Evolutionary conservation across 164 flowering plant species (phyloP), one percentile per base, ranked within the genome.

Genomic region (Liquidambar formosana): DNA sequence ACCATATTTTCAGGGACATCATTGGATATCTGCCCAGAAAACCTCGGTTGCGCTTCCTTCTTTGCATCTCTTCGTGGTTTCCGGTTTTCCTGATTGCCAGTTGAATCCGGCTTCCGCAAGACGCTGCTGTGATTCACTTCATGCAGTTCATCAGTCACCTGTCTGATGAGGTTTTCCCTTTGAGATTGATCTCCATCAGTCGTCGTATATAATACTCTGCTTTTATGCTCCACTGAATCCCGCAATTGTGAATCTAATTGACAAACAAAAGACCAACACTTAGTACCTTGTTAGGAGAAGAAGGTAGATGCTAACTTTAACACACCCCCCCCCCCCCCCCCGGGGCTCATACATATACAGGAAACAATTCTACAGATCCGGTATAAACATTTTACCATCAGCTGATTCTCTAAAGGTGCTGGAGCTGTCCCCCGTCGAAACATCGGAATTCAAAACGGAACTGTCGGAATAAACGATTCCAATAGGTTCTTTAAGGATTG

Each of bases 121-220:
- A 53, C 51, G 15, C 57, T 73, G 4, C 57, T 67, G 27, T 65
- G 57, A 43, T 63, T 54, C 57, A 21, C 61, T 58, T 67, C 64
- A 61, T 25, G 54, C 27, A 54, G 54, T 46, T 10, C 64, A 62
- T 80, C 79, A 49, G 81, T 89, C 14, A 85, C 89, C 76, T 77
- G 83, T 54, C 73, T 77, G 64, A 94, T 92, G 56, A 81, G 77
- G 59, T 82, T 82, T 41, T 77, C 86, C 45, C 63, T 70, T 62
- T 69, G 74, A 60, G 81, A 57, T 23, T 62, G 71, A 60, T 59
- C 68, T 64, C 27, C 80, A 2, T 76, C 82, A 33, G 61, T 61
- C 2, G 87, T 71, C 4, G 91, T 77, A 33, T 87, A 89, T 49
- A 87, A 76, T 13, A 82, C 86, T 72, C 92, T 70, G 66, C 82